Conservation (phyloP, 331 rosid genomes). For the Phaseolus coccineus region DNA sequence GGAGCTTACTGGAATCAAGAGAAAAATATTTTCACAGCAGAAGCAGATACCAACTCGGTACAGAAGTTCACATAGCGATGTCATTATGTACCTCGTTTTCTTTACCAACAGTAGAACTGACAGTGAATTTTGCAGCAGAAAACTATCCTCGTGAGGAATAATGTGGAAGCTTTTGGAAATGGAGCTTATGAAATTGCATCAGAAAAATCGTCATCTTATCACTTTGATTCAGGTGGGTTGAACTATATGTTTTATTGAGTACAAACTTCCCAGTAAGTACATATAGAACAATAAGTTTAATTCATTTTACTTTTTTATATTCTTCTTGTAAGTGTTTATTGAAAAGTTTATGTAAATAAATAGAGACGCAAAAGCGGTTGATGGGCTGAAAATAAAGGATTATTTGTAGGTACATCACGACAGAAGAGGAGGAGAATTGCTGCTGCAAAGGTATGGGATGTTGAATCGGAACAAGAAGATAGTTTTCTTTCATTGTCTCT, state of each 20-base stretch:
- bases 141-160: constrained; percentile 56
- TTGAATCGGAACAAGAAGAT: constrained; percentile 80
- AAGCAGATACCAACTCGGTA: constrained; percentile 56
- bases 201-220: constrained; percentile 48
- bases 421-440: constrained; percentile 73
- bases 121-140: constrained; percentile 54
- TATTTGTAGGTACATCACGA: constrained; percentile 57
- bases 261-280: not conserved
- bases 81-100: not conserved
- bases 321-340: not conserved
- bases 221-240: constrained; percentile 60
- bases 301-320: not conserved
- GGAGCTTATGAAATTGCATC: constrained; percentile 46
- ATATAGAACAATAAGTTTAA: not conserved
- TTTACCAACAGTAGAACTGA: constrained; percentile 26
- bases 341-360: not conserved
- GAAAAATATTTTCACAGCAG: constrained; percentile 47
- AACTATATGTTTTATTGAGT: not conserved
- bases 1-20: constrained; percentile 64
- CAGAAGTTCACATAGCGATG: constrained; percentile 28
- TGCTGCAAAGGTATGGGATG: constrained; percentile 58
- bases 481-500: constrained; percentile 83
- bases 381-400: constrained; percentile 7
- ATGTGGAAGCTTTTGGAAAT: constrained; percentile 48
- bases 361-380: not conserved